Evolutionary conservation across 1,284 basidiomycete genomes (phyloP).

Genomic region (Marasmius tenuissimus): DNA sequence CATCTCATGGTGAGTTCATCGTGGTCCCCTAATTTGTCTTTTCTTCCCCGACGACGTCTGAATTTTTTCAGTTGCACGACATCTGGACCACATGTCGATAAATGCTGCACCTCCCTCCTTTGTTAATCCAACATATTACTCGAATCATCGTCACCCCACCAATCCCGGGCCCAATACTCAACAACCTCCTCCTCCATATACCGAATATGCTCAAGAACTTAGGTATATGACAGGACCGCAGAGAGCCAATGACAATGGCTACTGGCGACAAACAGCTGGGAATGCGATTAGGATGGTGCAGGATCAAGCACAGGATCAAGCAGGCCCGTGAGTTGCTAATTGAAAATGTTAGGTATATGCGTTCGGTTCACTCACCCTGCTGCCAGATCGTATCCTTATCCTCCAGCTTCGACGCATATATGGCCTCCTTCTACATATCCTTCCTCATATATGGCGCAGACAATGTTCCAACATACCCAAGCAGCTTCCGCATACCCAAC

Average conservation of each 20-base stretch:
- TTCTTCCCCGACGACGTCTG: slow-evolving; percentile 4
- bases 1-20: slow-evolving; percentile 55
- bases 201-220: slow-evolving; percentile 57
- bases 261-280: slow-evolving; percentile 54
- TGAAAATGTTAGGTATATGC: neutral
- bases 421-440: slow-evolving; percentile 7
- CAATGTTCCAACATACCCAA: slow-evolving; percentile 6
- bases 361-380: slow-evolving; percentile 4
- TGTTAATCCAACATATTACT: slow-evolving; percentile 57
- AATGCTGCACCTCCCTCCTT: slow-evolving; percentile 59
- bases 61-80: slow-evolving; percentile 52
- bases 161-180: slow-evolving; percentile 31
- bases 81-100: slow-evolving; percentile 58
- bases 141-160: slow-evolving; percentile 28
- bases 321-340: slow-evolving; percentile 38
- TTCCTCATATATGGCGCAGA: slow-evolving; percentile 2
- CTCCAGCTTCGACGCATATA: slow-evolving; percentile 13
- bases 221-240: slow-evolving; percentile 39
- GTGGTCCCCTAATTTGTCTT: slow-evolving; percentile 9
- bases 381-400: slow-evolving; percentile 35
- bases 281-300: slow-evolving; percentile 51
- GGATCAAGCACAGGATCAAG: slow-evolving; percentile 45
- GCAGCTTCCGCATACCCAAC: slow-evolving; percentile 5
- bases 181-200: slow-evolving; percentile 50
- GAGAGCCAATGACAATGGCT: slow-evolving; percentile 40